Conservation (phyloP, 257 asterid species). For the Salvia splendens region DNA sequence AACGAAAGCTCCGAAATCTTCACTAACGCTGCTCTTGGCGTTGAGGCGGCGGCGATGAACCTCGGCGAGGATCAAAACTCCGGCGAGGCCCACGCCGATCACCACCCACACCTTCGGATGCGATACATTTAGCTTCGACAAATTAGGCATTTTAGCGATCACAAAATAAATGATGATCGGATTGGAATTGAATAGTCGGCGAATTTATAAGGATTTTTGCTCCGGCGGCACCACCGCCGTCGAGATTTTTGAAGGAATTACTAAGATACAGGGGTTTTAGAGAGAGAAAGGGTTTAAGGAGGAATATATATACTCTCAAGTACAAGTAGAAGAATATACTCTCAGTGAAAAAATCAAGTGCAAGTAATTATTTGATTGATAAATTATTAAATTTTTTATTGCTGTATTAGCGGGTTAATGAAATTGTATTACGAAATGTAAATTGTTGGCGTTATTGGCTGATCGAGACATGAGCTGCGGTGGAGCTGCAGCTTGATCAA, state of each 20-base stretch:
- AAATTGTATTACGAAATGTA: no score
- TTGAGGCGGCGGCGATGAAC: conserved; percentile 71
- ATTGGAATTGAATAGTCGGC: conserved; percentile 36
- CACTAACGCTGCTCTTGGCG: conserved; percentile 44
- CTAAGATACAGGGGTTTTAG: conserved; percentile 32
- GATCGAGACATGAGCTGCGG: no score
- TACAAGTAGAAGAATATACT: no score
- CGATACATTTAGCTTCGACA: conserved; percentile 65
- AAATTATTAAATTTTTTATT: no score
- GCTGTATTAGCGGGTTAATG: no score
- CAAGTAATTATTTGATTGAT: no score
- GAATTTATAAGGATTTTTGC: conserved; percentile 16
- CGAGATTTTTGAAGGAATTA: not conserved
- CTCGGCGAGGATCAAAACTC: conserved; percentile 81
- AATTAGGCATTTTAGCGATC: conserved; percentile 45
- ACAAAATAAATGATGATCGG: not conserved
- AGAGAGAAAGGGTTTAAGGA: conserved; percentile 39
- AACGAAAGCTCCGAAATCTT: conserved; percentile 83
- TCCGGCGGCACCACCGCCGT: conserved; percentile 23
- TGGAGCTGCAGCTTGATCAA: no score
- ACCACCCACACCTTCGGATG: conserved; percentile 74
- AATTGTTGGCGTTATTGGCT: no score
- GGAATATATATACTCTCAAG: no score
- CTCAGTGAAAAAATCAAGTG: not conserved
- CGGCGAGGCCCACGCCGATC: conserved; percentile 88